Conservation (phyloP, 192 early-diverging fungal species). For the Coemansia sp. region DNA sequence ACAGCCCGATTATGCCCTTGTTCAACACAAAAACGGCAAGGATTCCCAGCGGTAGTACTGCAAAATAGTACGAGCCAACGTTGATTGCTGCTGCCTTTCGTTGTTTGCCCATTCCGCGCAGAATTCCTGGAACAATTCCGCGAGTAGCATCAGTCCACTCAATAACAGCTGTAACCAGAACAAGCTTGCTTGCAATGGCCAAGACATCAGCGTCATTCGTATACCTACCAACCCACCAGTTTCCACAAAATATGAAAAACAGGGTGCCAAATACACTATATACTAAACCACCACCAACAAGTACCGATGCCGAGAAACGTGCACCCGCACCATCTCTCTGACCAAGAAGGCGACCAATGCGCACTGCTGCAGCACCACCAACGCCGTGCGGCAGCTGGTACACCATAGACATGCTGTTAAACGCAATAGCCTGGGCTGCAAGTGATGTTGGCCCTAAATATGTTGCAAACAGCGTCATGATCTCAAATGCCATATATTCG, state of each 20-base stretch:
- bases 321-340: slow-evolving; percentile 50
- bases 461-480: slow-evolving; percentile 54
- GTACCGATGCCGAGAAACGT: slow-evolving; percentile 42
- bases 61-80: slow-evolving; percentile 55
- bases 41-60: slow-evolving; percentile 52
- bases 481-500: slow-evolving; percentile 62
- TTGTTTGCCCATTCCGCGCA: slow-evolving; percentile 59
- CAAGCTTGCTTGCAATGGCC: slow-evolving; percentile 23
- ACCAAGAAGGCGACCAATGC: slow-evolving; percentile 56
- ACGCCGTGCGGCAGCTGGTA: slow-evolving; percentile 60
- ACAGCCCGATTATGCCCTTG: slow-evolving; percentile 40
- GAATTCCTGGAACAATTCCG: slow-evolving; percentile 60
- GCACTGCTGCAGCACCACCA: slow-evolving; percentile 56
- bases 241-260: slow-evolving; percentile 37
- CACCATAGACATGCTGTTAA: slow-evolving; percentile 56
- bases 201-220: slow-evolving; percentile 34
- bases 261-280: slow-evolving; percentile 56
- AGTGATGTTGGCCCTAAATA: slow-evolving; percentile 56
- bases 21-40: slow-evolving; percentile 25
- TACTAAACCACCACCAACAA: slow-evolving; percentile 39
- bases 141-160: slow-evolving; percentile 58
- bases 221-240: slow-evolving; percentile 63
- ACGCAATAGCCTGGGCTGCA: slow-evolving; percentile 60
- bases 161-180: slow-evolving; percentile 32
- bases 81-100: slow-evolving; percentile 53